A percentile compares a stretch with the other conserved stretches of the same genome.
Evolutionary conservation across 2,329 filamentous ascomycete species (phyloP).

Genomic region (Aureobasidium sp.): DNA sequence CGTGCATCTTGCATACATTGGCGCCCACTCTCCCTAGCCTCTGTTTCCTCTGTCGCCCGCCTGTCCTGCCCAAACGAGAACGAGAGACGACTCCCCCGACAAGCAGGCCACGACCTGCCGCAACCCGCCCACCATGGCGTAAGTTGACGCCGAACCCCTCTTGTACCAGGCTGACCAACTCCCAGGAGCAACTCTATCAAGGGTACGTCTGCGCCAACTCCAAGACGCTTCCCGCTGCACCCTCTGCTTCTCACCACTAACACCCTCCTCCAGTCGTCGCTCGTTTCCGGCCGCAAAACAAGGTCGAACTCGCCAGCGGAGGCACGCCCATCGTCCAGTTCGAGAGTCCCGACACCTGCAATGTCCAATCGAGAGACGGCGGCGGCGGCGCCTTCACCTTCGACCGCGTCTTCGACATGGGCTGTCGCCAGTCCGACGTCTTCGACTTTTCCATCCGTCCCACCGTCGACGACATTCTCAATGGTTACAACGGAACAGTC

Average conservation of each 20-base stretch:
- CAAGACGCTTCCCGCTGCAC: background rate
- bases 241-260: background rate
- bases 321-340: constrained; percentile 89
- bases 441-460: constrained; percentile 96
- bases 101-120: constrained; percentile 8
- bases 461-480: constrained; percentile 95
- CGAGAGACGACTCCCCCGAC: background rate
- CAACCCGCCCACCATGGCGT: constrained; percentile 37
- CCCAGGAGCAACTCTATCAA: constrained; percentile 40
- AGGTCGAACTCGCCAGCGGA: constrained; percentile 79
- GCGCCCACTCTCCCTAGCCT: background rate
- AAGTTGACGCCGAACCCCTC: constrained; percentile 22
- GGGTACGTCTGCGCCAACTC: constrained; percentile 25
- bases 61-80: background rate
- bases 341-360: constrained; percentile 79
- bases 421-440: constrained; percentile 80
- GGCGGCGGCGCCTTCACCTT: constrained; percentile 79
- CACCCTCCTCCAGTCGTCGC: constrained; percentile 71
- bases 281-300: constrained; percentile 95
- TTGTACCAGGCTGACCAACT: constrained; percentile 15
- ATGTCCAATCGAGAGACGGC: constrained; percentile 74
- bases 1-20: background rate
- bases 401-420: constrained; percentile 94
- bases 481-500: constrained; percentile 98
- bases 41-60: background rate